These are phyloP conservation scores for Chaetomidium leptoderma DNA, from an alignment of 495 filamentous ascomycete genomes.

Conservation along the genomic window DNA sequence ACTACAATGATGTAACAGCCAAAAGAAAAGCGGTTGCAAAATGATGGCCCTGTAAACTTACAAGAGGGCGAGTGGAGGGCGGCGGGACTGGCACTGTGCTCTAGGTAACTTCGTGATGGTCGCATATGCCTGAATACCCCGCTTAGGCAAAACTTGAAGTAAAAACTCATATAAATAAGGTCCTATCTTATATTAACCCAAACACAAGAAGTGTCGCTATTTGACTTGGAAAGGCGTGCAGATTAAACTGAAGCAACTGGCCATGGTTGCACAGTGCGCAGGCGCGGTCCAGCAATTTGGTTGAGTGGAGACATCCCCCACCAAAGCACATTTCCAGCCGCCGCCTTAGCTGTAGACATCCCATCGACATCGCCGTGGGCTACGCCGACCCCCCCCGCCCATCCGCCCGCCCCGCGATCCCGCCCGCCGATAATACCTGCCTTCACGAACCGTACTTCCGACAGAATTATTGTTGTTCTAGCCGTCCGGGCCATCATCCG, in stretches of 20 bases:
- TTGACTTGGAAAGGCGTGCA: neutral
- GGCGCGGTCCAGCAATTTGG: neutral
- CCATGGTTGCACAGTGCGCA: neutral
- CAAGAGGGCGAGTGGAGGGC: too few species aligned
- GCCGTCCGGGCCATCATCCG: neutral
- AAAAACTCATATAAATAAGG: too few species aligned
- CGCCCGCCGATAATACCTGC: neutral
- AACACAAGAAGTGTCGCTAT: too few species aligned
- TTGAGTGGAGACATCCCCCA: neutral
- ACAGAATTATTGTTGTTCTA: neutral
- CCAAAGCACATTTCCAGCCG: conserved; percentile 13
- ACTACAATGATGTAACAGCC: too few species aligned
- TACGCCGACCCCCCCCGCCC: neutral
- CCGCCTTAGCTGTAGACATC: neutral
- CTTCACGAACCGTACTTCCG: neutral
- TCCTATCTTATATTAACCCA: too few species aligned
- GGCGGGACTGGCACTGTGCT: too few species aligned
- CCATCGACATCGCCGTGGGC: neutral
- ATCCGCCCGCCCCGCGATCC: neutral
- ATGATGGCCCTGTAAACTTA: too few species aligned
- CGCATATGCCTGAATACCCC: too few species aligned
- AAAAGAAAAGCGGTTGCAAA: too few species aligned
- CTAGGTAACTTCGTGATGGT: too few species aligned
- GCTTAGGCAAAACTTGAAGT: too few species aligned
- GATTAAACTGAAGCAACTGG: neutral